Conservation (phyloP, 345 rosid species). For the Eutrema japonicum region DNA sequence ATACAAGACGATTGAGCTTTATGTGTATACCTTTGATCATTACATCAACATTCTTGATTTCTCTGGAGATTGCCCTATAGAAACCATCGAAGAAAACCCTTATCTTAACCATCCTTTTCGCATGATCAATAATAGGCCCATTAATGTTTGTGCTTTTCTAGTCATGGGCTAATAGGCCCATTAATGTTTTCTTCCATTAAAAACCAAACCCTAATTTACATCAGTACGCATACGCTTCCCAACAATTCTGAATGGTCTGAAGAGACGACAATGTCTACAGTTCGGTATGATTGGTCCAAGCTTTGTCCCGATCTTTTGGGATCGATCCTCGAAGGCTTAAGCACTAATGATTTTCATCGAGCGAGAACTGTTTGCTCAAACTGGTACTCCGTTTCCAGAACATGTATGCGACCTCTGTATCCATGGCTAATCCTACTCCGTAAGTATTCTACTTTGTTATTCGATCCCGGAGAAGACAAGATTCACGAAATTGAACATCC, state of each 20-base stretch:
- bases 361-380: slow-evolving; percentile 35
- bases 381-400: slow-evolving; percentile 30
- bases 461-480: slow-evolving; percentile 26
- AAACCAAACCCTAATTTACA: neutral
- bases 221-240: neutral
- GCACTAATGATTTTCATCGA: slow-evolving; percentile 25
- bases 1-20: neutral
- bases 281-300: slow-evolving; percentile 30
- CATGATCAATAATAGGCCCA: too few relatives aligned
- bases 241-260: slow-evolving; percentile 7
- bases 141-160: neutral
- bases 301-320: slow-evolving; percentile 20
- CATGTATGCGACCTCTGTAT: slow-evolving; percentile 33
- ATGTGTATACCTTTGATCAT: slow-evolving; percentile 20
- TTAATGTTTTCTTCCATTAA: neutral
- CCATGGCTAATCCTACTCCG: slow-evolving; percentile 24
- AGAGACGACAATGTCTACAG: slow-evolving; percentile 31
- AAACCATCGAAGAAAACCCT: neutral
- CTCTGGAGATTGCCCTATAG: slow-evolving; percentile 14
- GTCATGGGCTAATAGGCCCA: neutral
- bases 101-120: slow-evolving; percentile 27
- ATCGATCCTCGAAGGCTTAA: slow-evolving; percentile 28
- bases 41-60: slow-evolving; percentile 25
- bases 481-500: neutral
- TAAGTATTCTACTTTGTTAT: neutral